phyloP scores from a whole-genome alignment of 2,329 filamentous ascomycete species.

The Microsporum canis region DNA sequence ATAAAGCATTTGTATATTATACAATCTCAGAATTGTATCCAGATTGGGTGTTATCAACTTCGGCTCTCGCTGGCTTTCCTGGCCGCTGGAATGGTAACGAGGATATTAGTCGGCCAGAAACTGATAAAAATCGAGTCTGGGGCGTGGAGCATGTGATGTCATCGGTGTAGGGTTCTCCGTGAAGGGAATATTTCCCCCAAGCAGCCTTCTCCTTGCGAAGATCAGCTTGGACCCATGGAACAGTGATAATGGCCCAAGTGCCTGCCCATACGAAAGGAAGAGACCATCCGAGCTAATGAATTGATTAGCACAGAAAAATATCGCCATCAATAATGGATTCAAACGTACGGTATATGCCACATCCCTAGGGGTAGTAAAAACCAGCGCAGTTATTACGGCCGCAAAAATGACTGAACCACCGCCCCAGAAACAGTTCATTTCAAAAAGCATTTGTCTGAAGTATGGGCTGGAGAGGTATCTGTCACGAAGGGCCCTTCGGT shows the following conservation, averaged over 20 bases:
- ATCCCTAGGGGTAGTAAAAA: slow-evolving; percentile 39
- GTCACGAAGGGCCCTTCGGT: slow-evolving; percentile 40
- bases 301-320: neutral
- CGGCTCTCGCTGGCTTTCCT: neutral
- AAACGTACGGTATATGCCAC: slow-evolving; percentile 38
- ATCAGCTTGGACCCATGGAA: slow-evolving; percentile 37
- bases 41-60: neutral
- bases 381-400: slow-evolving; percentile 36
- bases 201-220: slow-evolving; percentile 35
- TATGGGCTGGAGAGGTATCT: slow-evolving; percentile 44
- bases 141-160: slow-evolving; percentile 28
- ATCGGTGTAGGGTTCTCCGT: slow-evolving; percentile 29
- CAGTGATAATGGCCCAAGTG: slow-evolving; percentile 36
- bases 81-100: slow-evolving; percentile 14
- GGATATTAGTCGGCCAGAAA: slow-evolving; percentile 12
- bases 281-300: slow-evolving; percentile 30
- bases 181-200: slow-evolving; percentile 29
- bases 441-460: slow-evolving; percentile 44
- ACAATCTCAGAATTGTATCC: neutral
- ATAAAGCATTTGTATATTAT: neutral
- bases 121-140: slow-evolving; percentile 28
- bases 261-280: slow-evolving; percentile 34
- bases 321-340: neutral
- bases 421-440: slow-evolving; percentile 48
- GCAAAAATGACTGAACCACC: slow-evolving; percentile 40